Conservation (phyloP, 2,329 filamentous ascomycete genomes). For the Aspergillus texensis region DNA sequence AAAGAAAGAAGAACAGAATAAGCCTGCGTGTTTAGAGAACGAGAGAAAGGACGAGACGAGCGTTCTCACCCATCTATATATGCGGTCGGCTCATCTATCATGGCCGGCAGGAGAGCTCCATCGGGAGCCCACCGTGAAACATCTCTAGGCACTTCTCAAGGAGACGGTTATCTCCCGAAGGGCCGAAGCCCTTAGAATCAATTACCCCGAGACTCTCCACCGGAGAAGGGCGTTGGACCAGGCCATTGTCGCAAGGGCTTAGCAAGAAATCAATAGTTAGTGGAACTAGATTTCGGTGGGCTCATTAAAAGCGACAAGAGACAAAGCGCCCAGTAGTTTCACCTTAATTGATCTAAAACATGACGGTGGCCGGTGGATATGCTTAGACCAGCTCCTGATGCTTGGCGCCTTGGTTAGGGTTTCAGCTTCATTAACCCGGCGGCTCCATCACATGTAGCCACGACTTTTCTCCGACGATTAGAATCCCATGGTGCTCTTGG, state of each 20-base stretch:
- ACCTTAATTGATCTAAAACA: slow-evolving; percentile 24
- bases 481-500: neutral
- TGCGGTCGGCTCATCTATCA: slow-evolving; percentile 6
- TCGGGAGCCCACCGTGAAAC: slow-evolving; percentile 17
- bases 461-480: neutral
- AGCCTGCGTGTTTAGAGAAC: slow-evolving; percentile 22
- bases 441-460: slow-evolving; percentile 1
- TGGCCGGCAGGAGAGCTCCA: slow-evolving; percentile 7
- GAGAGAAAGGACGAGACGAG: slow-evolving; percentile 7
- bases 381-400: slow-evolving; percentile 13
- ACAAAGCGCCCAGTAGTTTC: slow-evolving; percentile 25
- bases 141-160: slow-evolving; percentile 1
- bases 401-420: slow-evolving; percentile 21
- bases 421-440: slow-evolving; percentile 27
- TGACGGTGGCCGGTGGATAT: slow-evolving; percentile 14
- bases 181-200: neutral
- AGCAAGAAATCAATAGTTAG: slow-evolving; percentile 1
- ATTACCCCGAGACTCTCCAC: slow-evolving; percentile 15
- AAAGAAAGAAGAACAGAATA: slow-evolving; percentile 19
- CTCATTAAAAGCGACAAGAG: slow-evolving; percentile 1
- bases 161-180: slow-evolving; percentile 2
- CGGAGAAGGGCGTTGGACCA: slow-evolving; percentile 7
- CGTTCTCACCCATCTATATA: slow-evolving; percentile 19
- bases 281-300: neutral
- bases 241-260: neutral